Base-by-base conservation (phyloP, 192 early-diverging fungal genomes). In the Spinellus fusiger region DNA sequence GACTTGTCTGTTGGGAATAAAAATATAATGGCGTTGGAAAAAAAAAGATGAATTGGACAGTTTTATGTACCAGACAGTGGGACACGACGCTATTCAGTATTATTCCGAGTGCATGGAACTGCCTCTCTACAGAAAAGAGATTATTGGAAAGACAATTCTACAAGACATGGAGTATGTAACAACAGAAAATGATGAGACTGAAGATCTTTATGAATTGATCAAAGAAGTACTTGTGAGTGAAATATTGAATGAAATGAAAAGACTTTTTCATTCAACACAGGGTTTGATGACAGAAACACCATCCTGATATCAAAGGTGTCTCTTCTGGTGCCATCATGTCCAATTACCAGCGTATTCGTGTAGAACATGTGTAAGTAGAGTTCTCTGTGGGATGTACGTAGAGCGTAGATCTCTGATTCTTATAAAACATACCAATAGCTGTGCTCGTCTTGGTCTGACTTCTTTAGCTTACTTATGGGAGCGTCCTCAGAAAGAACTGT, bases 21-120 rank as follows among this genome's bases (percentile, higher is more conserved):
- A 34, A 22, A 32, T 34, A 44, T 26, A 12, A 69, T 52, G 37
- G 26, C 2, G 5, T 34, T 6, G n/a, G 12, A 18, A n/a, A 3
- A 22, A 29, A 26, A 15, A 26, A 83, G 92, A 95, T 59, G 96
- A 99, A 64, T 66, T 94, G 22, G 96, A 99, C 75, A 92, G 89
- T 62, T 94, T 86, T 75, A 90, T 99, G 84, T 98, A 93, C 69
- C 96, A 99, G 72, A 96, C 95, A 0, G 95, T 99, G 18, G 96
- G 95, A 5, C 91, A 93, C 69, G 92, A 91, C 64, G 92, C 86
- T 12, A 90, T 99, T 7, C 75, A 87, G 40, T 73, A 84, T 29
- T 89, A 93, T 59, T 77, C 86, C 27, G 89, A 93, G 50, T 93
- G 92, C 70, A 84, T 98, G 75, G 79, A 80, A 5, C 57, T 96